These are phyloP conservation scores for Naganishia antarctica DNA, from an alignment of 768 basidiomycete genomes.

Conservation along the genomic window DNA sequence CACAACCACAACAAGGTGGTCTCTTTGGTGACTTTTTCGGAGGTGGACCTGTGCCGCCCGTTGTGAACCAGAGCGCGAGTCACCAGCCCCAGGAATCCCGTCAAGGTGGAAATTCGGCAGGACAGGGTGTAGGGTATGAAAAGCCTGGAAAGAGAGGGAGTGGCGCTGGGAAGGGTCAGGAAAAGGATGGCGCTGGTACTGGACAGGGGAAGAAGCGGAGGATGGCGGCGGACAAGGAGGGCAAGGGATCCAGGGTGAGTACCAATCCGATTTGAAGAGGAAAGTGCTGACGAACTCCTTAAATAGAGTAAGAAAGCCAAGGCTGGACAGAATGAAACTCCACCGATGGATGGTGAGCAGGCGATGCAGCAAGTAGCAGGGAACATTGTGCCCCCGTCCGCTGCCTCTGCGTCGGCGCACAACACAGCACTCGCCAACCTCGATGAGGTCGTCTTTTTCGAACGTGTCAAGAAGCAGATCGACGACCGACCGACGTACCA, in stretches of 20 bases:
- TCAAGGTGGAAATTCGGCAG: too few species aligned
- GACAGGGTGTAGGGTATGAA: slow-evolving; percentile 9
- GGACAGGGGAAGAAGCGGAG: slow-evolving; percentile 22
- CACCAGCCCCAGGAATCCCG: not conserved
- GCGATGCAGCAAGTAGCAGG: too few species aligned
- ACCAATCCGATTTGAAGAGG: not conserved
- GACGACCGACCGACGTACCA: slow-evolving; percentile 55
- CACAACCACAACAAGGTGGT: slow-evolving; percentile 32
- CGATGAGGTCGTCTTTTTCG: slow-evolving; percentile 88
- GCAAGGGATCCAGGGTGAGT: slow-evolving; percentile 42
- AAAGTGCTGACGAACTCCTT: slow-evolving; percentile 22
- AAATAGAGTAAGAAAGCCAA: slow-evolving; percentile 38
- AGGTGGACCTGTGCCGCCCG: slow-evolving; percentile 10
- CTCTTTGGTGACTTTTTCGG: slow-evolving; percentile 37
- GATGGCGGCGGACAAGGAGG: slow-evolving; percentile 30
- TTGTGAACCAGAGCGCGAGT: too few species aligned
- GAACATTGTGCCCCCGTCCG: slow-evolving; percentile 31
- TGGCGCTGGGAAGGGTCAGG: slow-evolving; percentile 25
- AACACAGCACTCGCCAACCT: slow-evolving; percentile 40
- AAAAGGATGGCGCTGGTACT: slow-evolving; percentile 19
- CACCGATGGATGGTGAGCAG: slow-evolving; percentile 32
- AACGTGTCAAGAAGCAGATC: slow-evolving; percentile 63
- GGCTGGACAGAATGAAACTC: slow-evolving; percentile 31
- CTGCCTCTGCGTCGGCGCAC: slow-evolving; percentile 35
- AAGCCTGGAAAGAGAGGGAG: slow-evolving; percentile 36